Conservation (phyloP, 1,139 yeast genomes). For the Pneumocystis wakefieldiae region DNA sequence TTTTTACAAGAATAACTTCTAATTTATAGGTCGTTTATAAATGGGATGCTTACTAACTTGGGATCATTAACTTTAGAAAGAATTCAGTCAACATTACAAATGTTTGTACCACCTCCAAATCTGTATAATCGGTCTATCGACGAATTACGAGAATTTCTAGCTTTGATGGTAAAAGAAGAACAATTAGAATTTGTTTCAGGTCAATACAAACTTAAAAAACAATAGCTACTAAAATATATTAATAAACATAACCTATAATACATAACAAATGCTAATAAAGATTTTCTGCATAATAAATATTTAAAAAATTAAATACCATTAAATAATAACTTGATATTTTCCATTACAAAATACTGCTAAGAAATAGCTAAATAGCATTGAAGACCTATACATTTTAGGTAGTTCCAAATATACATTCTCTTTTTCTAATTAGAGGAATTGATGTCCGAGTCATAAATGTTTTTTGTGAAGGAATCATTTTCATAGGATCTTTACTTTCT, state of each 20-base stretch:
- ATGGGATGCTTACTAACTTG: conserved; percentile 41
- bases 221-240: not conserved
- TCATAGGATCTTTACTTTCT: not conserved
- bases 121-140: conserved; percentile 29
- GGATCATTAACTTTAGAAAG: conserved; percentile 36
- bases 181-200: conserved; percentile 23
- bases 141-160: conserved; percentile 30
- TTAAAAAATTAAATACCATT: not conserved
- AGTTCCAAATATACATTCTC: not conserved
- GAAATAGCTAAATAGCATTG: not conserved
- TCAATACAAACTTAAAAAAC: conserved; percentile 20
- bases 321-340: not conserved
- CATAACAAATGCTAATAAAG: not conserved
- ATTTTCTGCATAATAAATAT: not conserved
- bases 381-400: not conserved
- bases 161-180: conserved; percentile 32
- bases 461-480: not conserved
- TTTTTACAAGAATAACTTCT: conserved; percentile 14
- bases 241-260: not conserved
- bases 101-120: conserved; percentile 35
- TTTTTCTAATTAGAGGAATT: not conserved
- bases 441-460: not conserved
- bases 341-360: not conserved
- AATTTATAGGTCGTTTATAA: conserved; percentile 29
- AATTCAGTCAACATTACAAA: conserved; percentile 39